Evolutionary conservation across 2,329 filamentous ascomycete genomes (phyloP).

Genomic region (Fusarium sublunatum): DNA sequence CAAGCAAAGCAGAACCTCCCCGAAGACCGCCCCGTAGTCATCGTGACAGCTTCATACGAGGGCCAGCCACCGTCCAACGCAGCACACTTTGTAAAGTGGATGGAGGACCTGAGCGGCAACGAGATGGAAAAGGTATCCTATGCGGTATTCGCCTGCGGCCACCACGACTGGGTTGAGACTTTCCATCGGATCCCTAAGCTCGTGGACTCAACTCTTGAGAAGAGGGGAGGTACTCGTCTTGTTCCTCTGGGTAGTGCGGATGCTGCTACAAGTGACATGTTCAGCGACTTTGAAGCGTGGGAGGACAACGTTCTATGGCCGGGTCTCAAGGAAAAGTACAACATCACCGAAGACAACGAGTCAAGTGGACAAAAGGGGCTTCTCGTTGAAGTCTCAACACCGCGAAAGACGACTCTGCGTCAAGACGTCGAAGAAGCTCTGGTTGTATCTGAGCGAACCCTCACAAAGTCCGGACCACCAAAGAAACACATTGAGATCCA

Average conservation of each 20-base stretch:
- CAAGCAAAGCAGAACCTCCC: constrained; percentile 70
- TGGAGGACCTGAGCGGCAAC: constrained; percentile 60
- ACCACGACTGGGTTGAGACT: constrained; percentile 67
- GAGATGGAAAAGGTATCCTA: constrained; percentile 68
- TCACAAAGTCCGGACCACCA: constrained; percentile 38
- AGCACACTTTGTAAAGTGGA: constrained; percentile 73
- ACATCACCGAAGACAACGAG: constrained; percentile 5
- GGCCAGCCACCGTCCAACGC: constrained; percentile 81
- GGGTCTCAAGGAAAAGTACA: constrained; percentile 59
- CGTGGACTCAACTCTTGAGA: constrained; percentile 64
- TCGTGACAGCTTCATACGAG: constrained; percentile 79
- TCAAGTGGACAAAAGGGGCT: constrained; percentile 27
- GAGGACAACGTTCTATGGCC: constrained; percentile 67
- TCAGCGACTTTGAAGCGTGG: constrained; percentile 75
- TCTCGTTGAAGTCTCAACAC: constrained; percentile 39
- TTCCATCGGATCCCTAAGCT: constrained; percentile 75
- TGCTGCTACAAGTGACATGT: constrained; percentile 72
- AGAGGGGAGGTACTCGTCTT: constrained; percentile 51
- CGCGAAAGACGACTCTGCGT: constrained; percentile 40
- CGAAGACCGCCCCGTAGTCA: constrained; percentile 69
- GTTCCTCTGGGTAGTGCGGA: constrained; percentile 66
- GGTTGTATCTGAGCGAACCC: constrained; percentile 37
- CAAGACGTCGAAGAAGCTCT: constrained; percentile 43
- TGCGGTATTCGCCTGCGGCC: constrained; percentile 76
- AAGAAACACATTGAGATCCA: constrained; percentile 76